A percentile compares a stretch with the other conserved stretches of the same genome.
These are phyloP conservation scores for Solanum phureja DNA, from an alignment of 257 asterid species.

Conservation along the genomic window DNA sequence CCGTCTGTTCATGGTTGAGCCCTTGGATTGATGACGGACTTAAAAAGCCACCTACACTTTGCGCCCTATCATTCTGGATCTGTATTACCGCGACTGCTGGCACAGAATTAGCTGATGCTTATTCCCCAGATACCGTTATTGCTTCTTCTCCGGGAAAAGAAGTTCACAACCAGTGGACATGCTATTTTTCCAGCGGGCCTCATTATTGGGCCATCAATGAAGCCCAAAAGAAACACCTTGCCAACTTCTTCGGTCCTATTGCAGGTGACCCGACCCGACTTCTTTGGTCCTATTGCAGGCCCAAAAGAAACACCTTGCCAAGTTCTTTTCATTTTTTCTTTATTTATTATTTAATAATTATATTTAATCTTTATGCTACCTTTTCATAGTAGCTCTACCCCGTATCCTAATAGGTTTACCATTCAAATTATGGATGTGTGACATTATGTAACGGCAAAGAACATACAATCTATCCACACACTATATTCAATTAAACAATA, in stretches of 20 bases:
- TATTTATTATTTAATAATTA: no score
- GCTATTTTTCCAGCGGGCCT: neutral
- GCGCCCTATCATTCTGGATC: neutral
- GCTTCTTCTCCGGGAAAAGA: neutral
- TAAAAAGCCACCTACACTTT: neutral
- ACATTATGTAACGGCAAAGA: neutral
- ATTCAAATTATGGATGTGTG: no score
- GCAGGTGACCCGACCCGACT: neutral
- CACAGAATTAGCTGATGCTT: neutral
- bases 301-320: neutral
- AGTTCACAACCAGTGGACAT: neutral
- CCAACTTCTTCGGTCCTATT: neutral
- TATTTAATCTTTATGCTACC: no score
- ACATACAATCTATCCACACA: neutral
- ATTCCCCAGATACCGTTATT: neutral
- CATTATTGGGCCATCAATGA: neutral
- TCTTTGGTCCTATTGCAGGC: neutral
- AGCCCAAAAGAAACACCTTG: neutral
- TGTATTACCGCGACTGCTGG: neutral
- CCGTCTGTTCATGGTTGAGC: accelerated
- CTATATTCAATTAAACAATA: neutral
- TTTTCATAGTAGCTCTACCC: no score
- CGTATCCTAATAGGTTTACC: no score
- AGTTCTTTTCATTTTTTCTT: neutral
- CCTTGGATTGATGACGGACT: neutral